Evolutionary conservation across 2,329 filamentous ascomycete genomes (phyloP).

Genomic region (Lasiodiplodia gonubiensis): DNA sequence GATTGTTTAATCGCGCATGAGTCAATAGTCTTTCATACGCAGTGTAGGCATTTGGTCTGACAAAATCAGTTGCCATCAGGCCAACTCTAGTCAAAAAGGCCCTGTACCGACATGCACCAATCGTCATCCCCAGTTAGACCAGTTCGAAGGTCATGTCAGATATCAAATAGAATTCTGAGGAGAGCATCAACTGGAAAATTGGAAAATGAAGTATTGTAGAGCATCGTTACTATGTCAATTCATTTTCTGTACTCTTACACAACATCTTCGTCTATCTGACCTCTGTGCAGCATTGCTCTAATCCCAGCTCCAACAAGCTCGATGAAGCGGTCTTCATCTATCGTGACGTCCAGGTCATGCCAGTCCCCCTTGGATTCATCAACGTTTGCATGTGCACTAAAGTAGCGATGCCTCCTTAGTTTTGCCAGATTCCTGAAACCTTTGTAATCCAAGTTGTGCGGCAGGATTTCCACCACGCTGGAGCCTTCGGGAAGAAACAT

Average conservation of each 20-base stretch:
- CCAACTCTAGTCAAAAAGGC: too few species aligned
- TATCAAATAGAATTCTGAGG: too few species aligned
- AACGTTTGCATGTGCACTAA: slow-evolving; percentile 42
- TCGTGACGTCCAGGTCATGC: background rate
- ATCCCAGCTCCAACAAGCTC: background rate
- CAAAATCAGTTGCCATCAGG: too few species aligned
- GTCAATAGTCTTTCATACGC: too few species aligned
- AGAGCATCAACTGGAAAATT: too few species aligned
- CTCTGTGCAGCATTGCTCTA: background rate
- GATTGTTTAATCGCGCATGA: too few species aligned
- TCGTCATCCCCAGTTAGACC: too few species aligned
- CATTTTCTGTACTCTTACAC: background rate
- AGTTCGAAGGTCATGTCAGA: too few species aligned
- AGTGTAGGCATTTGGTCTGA: too few species aligned
- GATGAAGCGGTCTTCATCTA: background rate
- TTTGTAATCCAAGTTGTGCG: slow-evolving; percentile 42
- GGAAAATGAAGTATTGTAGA: too few species aligned
- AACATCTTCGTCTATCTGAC: background rate
- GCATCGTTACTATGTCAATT: too few species aligned
- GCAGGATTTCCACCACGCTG: slow-evolving; percentile 53
- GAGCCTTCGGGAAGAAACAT: slow-evolving; percentile 48
- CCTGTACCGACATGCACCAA: too few species aligned
- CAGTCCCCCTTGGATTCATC: background rate
- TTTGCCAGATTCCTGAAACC: slow-evolving; percentile 52
- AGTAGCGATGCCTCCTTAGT: slow-evolving; percentile 48